Percentiles rank a stretch among this genome's conserved stretches.
These are phyloP conservation scores for Teunomyces funiuensis DNA, from an alignment of 805 yeast genomes.

Conservation along the genomic window DNA sequence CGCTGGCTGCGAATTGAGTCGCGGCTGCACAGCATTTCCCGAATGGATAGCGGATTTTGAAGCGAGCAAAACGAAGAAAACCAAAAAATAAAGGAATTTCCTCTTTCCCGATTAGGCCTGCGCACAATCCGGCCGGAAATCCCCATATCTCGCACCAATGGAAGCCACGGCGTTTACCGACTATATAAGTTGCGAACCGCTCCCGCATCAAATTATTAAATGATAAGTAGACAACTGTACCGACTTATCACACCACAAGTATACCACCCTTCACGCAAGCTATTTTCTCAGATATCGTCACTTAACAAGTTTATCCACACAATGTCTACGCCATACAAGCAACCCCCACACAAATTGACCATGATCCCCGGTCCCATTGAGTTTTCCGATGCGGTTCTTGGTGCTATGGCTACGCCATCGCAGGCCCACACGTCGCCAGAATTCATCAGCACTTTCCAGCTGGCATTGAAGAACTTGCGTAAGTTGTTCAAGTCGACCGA, in stretches of 20 bases:
- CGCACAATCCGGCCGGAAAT: neutral
- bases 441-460: slow-evolving; percentile 71
- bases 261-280: neutral
- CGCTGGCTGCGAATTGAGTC: slow-evolving; percentile 6
- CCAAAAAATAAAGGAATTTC: neutral
- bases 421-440: slow-evolving; percentile 90
- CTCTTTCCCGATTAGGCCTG: slow-evolving; percentile 1
- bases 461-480: slow-evolving; percentile 66
- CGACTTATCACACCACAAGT: slow-evolving; percentile 1
- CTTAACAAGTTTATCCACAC: slow-evolving; percentile 4
- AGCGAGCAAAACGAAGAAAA: neutral
- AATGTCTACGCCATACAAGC: slow-evolving; percentile 41
- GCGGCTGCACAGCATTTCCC: too few species aligned
- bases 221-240: neutral
- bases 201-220: neutral
- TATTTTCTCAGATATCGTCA: neutral
- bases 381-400: slow-evolving; percentile 74
- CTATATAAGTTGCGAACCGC: neutral
- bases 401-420: slow-evolving; percentile 79
- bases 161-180: neutral
- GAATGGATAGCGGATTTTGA: too few species aligned
- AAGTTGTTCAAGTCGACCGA: slow-evolving; percentile 69
- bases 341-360: slow-evolving; percentile 45
- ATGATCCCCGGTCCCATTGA: slow-evolving; percentile 88
- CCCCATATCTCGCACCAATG: slow-evolving; percentile 6